Percentiles rank a stretch among this genome's conserved stretches.
phyloP scores from a whole-genome alignment of 2,329 filamentous ascomycete species.

The Calonectria naviculata region DNA sequence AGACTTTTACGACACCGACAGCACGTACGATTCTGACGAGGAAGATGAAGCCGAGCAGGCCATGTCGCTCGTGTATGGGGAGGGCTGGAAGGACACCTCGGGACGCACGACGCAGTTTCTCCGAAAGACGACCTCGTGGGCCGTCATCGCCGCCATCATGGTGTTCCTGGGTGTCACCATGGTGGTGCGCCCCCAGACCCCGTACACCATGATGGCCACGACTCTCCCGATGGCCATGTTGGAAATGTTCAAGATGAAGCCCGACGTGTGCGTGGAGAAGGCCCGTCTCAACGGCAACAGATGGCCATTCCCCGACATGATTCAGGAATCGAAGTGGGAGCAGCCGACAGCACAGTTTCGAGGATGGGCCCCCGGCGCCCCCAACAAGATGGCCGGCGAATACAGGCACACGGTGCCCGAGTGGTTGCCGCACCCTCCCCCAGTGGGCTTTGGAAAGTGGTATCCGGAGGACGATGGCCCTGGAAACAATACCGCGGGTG shows the following conservation, averaged over 20 bases:
- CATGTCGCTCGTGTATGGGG: constrained; percentile 18
- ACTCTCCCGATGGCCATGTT: constrained; percentile 45
- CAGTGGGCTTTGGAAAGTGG: constrained; percentile 45
- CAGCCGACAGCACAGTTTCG: constrained; percentile 35
- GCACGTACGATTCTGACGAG: constrained; percentile 25
- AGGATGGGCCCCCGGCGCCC: constrained; percentile 45
- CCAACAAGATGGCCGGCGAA: constrained; percentile 31
- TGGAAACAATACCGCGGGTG: background rate
- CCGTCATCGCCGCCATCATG: background rate
- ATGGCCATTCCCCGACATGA: constrained; percentile 45
- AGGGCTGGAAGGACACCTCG: constrained; percentile 17
- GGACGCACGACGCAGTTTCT: constrained; percentile 3
- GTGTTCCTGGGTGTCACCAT: constrained; percentile 32
- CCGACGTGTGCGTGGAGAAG: constrained; percentile 37
- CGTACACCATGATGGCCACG: constrained; percentile 46
- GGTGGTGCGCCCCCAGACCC: constrained; percentile 39
- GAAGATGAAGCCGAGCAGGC: constrained; percentile 30
- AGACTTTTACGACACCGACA: constrained; percentile 30
- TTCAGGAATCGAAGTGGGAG: constrained; percentile 40
- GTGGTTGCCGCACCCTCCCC: constrained; percentile 42
- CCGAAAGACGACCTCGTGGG: constrained; percentile 19
- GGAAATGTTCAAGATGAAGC: constrained; percentile 35
- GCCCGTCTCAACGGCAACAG: constrained; percentile 26
- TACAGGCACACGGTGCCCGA: constrained; percentile 40
- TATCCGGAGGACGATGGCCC: constrained; percentile 7